Evolutionary conservation across 176 grass and related monocot genomes (phyloP).

Genomic region (Triticum dicoccoides): DNA sequence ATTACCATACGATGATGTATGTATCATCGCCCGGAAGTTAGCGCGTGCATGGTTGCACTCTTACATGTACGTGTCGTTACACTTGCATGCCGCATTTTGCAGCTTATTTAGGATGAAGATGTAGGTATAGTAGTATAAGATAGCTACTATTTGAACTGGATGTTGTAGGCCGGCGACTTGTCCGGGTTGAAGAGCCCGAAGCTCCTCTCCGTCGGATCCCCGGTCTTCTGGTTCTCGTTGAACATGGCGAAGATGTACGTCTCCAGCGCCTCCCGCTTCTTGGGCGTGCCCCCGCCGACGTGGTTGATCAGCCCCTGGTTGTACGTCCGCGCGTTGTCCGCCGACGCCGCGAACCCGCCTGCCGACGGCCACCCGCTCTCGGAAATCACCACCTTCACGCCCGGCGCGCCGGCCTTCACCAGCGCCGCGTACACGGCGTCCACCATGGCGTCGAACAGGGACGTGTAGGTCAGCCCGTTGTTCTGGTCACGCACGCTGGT

Average conservation of each 20-base stretch:
- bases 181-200: conserved; percentile 52
- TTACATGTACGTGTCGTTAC: not conserved
- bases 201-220: conserved; percentile 42
- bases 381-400: conserved; percentile 40
- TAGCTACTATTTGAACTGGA: conserved; percentile 23
- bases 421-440: conserved; percentile 50
- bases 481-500: conserved; percentile 26
- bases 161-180: conserved; percentile 38
- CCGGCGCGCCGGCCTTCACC: conserved; percentile 40
- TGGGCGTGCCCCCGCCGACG: conserved; percentile 41
- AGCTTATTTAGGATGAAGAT: not conserved
- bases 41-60: not conserved
- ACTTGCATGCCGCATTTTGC: not conserved
- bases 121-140: not conserved
- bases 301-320: conserved; percentile 67
- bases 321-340: conserved; percentile 49
- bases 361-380: conserved; percentile 76
- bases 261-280: conserved; percentile 27
- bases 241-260: conserved; percentile 72
- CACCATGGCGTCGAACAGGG: conserved; percentile 65
- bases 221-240: conserved; percentile 58
- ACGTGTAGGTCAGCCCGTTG: conserved; percentile 36
- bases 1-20: not conserved
- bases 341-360: conserved; percentile 35
- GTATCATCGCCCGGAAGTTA: no score